These are phyloP conservation scores for Miscanthus sacchariflorus DNA, from an alignment of 202 grass and related monocot species.

Conservation along the genomic window DNA sequence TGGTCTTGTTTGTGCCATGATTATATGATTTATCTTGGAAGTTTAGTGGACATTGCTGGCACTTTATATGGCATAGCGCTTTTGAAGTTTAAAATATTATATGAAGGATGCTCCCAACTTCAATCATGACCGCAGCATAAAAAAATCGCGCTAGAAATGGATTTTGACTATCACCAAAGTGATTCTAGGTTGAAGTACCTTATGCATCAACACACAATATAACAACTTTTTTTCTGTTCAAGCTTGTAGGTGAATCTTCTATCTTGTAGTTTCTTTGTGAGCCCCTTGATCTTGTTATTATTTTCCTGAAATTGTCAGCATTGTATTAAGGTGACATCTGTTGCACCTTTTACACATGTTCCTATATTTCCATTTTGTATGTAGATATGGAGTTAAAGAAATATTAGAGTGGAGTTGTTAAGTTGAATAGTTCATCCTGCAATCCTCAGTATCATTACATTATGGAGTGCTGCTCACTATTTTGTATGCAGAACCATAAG, in stretches of 20 bases:
- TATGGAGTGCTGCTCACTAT: background rate
- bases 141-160: background rate
- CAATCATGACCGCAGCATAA: background rate
- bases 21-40: background rate
- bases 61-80: background rate
- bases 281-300: conserved; percentile 22
- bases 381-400: conserved; percentile 6
- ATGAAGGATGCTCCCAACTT: background rate
- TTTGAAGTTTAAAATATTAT: conserved; percentile 23
- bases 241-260: conserved; percentile 5
- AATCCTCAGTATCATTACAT: background rate
- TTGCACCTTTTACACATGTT: background rate
- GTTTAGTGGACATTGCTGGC: conserved; percentile 3
- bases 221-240: background rate
- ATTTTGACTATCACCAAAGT: background rate
- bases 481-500: conserved; percentile 4
- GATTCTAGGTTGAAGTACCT: background rate
- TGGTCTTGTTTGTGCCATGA: conserved; percentile 11
- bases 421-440: conserved; percentile 5
- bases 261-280: background rate
- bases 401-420: conserved; percentile 4
- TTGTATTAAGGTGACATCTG: background rate
- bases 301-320: background rate
- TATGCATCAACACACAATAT: conserved; percentile 6
- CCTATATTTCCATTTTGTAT: conserved; percentile 38